A percentile compares a stretch with the other conserved stretches of the same genome.
phyloP scores from a whole-genome alignment of 192 early-diverging fungal genomes.

The Gigaspora rosea region DNA sequence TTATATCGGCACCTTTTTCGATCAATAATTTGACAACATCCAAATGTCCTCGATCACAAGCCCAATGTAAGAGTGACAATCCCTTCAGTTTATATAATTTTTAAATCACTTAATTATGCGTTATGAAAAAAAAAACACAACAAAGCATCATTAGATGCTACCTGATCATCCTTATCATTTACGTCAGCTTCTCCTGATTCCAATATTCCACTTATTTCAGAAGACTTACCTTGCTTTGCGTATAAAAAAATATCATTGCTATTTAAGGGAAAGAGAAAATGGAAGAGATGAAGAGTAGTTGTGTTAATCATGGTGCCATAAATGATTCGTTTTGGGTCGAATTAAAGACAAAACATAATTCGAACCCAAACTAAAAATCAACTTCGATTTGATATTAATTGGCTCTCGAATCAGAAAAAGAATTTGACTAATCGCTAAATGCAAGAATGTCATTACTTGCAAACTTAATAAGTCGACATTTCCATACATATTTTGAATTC shows the following conservation, averaged over 20 bases:
- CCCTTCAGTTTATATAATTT: conserved; percentile 31
- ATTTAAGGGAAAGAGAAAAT: not conserved
- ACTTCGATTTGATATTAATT: too few relatives aligned
- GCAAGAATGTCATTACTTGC: too few relatives aligned
- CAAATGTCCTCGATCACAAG: conserved; percentile 52
- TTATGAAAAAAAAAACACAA: not conserved
- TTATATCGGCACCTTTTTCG: conserved; percentile 37
- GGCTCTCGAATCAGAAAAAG: too few relatives aligned
- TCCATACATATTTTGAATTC: too few relatives aligned
- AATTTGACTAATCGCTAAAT: too few relatives aligned
- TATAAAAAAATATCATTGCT: conserved; percentile 15
- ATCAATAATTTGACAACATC: conserved; percentile 48
- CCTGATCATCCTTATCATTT: conserved; percentile 20
- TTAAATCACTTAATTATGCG: conserved; percentile 3
- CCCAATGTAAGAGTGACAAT: conserved; percentile 55
- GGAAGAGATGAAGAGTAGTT: not conserved
- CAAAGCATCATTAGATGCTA: not conserved
- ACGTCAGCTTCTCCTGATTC: not conserved
- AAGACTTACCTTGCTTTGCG: conserved; percentile 8
- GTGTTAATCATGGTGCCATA: too few relatives aligned
- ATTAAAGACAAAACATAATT: too few relatives aligned
- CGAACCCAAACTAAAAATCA: too few relatives aligned
- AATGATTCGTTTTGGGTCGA: too few relatives aligned
- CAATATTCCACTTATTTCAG: not conserved
- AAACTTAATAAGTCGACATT: too few relatives aligned